Evolutionary conservation across 495 filamentous ascomycete genomes (phyloP), one percentile per base, ranked within the genome.

Genomic region (Xylaria nigripes): DNA sequence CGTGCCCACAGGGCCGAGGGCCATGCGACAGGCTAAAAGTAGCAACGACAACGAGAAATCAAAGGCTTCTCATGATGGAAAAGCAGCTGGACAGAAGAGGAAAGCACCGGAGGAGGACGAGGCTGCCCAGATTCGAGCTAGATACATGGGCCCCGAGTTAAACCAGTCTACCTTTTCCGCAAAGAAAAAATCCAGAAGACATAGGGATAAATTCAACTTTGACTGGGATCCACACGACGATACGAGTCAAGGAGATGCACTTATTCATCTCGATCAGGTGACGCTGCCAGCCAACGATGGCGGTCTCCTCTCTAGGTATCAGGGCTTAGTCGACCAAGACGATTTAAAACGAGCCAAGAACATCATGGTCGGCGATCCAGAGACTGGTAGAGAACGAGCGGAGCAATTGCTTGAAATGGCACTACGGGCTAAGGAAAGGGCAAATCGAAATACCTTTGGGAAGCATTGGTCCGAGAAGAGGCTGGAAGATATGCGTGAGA

Each of bases 391-490:
- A 55, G 72, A 83, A 53, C 83, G 93, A 45, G 93, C 92, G 6
- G 74, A 80, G 59, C 80, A 92, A 62, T 81, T 96, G 29, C 62
- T 96, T 57, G 92, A 96, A 60, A 93, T 95, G 86, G 69, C 74
- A 50, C 65, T 68, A 45, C 67, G 67, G 34, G 72, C 61, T 32
- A 76, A 74, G 59, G 86, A 96, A 72, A 78, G 86, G 45, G 72
- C 84, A 47, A 83, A 83, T 58, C 89, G 95, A 61, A 89, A 90
- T 54, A 72, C 65, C 10, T 77, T 86, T 44, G 82, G 85, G 6
- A 93, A 93, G 72, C 94, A 99, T 69, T 99, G 94, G 94, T 94
- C 88, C 44, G 90, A 97, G 71, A 99, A 99, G 81, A 84, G 77
- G 55, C 70, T 99, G 61, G 88, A 93, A 15, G 86, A 93, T 61